phyloP scores from a whole-genome alignment of 805 yeast species.

The Kuraishia capsulata region DNA sequence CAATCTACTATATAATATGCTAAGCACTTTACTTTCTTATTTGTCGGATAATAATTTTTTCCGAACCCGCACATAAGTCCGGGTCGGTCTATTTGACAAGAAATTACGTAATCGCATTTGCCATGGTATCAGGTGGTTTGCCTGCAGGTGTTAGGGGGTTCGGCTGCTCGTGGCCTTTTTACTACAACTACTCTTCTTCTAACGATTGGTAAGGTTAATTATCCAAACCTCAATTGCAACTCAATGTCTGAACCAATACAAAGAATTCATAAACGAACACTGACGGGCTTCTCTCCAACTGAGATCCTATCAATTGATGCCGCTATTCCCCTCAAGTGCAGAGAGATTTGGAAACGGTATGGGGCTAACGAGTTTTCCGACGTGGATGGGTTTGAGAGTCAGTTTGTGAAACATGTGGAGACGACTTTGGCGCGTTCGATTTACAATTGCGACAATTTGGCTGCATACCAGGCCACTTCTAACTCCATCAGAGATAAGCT shows the following conservation, averaged over 20 bases:
- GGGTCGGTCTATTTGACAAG: too few relatives aligned
- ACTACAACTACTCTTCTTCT: too few relatives aligned
- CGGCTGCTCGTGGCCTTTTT: too few relatives aligned
- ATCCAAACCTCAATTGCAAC: background rate
- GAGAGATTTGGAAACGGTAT: conserved; percentile 70
- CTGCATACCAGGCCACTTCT: conserved; percentile 88
- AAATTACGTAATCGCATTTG: too few relatives aligned
- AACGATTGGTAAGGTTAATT: too few relatives aligned
- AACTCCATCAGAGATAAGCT: conserved; percentile 69
- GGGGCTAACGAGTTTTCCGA: conserved; percentile 41
- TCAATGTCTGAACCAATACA: conserved; percentile 1
- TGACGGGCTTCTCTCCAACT: conserved; percentile 87
- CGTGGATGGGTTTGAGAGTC: conserved; percentile 51
- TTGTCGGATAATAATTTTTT: too few relatives aligned
- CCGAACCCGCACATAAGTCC: too few relatives aligned
- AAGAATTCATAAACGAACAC: conserved; percentile 53
- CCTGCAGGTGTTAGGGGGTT: too few relatives aligned
- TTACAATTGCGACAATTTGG: conserved; percentile 86
- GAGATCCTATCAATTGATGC: conserved; percentile 80
- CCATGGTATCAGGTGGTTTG: too few relatives aligned
- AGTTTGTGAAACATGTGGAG: conserved; percentile 80
- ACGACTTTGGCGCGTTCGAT: conserved; percentile 85
- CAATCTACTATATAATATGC: too few relatives aligned
- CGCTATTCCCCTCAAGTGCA: conserved; percentile 68
- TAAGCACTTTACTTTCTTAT: too few relatives aligned